Conservation (phyloP, 1,284 basidiomycete species). For the Malassezia psittaci region DNA sequence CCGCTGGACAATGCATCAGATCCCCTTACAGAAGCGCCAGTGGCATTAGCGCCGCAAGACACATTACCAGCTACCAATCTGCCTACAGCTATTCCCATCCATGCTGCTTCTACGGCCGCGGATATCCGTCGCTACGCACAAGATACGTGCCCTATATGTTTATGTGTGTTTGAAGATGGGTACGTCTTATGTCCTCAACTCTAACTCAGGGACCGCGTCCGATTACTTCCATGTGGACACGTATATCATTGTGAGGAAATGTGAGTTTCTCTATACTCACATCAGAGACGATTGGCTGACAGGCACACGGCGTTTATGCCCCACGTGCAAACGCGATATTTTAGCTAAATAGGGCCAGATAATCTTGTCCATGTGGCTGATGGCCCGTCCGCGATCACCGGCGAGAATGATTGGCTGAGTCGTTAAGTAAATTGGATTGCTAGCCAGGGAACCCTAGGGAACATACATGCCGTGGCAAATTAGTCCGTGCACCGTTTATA, state of each 20-base stretch:
- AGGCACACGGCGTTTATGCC: conserved; percentile 40
- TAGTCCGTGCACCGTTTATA: too few relatives aligned
- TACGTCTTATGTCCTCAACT: background rate
- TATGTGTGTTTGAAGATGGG: conserved; percentile 40
- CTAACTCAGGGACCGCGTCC: conserved; percentile 29
- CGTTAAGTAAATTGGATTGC: too few relatives aligned
- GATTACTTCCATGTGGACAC: conserved; percentile 44
- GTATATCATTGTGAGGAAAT: conserved; percentile 39
- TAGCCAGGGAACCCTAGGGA: background rate
- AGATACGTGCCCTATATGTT: conserved; percentile 45
- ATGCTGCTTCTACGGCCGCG: background rate
- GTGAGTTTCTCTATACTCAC: conserved; percentile 3
- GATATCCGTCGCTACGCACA: background rate
- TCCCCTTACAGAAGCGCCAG: background rate
- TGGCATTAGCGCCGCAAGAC: background rate
- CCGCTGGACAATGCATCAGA: background rate
- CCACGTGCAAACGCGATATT: conserved; percentile 46
- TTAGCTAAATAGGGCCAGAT: conserved; percentile 11
- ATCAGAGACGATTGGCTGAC: conserved; percentile 42
- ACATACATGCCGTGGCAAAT: background rate
- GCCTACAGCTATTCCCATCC: background rate
- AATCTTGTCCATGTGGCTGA: background rate
- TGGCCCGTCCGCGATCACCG: background rate
- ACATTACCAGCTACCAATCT: background rate
- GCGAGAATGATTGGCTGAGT: too few relatives aligned